Percentiles rank a stretch among this genome's conserved stretches.
phyloP scores from a whole-genome alignment of 1,284 basidiomycete genomes.

The Termitomyces sp. region DNA sequence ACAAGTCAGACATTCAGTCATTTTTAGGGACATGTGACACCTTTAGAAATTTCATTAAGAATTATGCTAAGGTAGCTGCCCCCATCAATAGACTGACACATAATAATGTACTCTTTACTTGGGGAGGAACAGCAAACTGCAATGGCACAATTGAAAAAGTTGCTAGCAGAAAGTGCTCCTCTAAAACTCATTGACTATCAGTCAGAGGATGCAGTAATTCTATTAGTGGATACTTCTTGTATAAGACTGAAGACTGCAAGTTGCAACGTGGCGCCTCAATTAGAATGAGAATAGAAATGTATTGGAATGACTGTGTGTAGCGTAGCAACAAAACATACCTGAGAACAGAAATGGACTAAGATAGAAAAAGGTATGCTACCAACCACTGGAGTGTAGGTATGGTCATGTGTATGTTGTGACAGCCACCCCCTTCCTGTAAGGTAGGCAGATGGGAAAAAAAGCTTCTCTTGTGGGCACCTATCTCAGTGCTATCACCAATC shows the following conservation, averaged over 20 bases:
- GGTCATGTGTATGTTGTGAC: no score
- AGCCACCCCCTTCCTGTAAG: no score
- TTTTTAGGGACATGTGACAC: background rate
- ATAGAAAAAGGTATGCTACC: no score
- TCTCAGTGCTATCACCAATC: no score
- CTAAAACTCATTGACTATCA: background rate
- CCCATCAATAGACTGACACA: background rate
- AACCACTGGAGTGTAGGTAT: no score
- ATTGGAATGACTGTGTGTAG: no score
- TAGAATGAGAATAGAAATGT: no score
- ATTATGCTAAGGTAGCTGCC: background rate
- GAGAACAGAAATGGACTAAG: no score
- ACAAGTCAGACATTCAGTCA: background rate
- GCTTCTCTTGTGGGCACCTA: no score
- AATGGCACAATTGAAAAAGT: background rate
- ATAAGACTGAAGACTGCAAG: background rate
- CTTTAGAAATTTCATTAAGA: background rate
- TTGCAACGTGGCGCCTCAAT: no score
- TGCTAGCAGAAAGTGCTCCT: background rate
- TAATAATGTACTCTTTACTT: background rate
- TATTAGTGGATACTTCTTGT: background rate
- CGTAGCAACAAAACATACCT: no score
- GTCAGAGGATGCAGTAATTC: background rate
- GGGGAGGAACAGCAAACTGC: background rate
- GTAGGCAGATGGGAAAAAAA: no score